Conservation (phyloP, 2,329 filamentous ascomycete species). For the Trichophyton simii region DNA sequence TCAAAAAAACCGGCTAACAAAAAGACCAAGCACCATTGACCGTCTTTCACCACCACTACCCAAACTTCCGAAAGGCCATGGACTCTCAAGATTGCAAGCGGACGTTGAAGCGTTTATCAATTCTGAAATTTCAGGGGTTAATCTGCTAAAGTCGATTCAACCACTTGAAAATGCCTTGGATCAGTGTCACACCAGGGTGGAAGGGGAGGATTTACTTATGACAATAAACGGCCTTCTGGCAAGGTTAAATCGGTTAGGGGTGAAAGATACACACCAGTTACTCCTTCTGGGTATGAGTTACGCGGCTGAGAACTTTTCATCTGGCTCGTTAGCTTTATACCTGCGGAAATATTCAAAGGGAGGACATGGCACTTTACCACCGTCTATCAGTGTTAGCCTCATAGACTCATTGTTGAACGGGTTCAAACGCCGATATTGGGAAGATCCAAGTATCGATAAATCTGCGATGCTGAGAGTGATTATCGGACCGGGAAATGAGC, state of each 20-base stretch:
- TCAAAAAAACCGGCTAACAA: conserved; percentile 3
- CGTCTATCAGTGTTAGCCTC: conserved; percentile 13
- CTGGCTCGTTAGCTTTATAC: conserved; percentile 20
- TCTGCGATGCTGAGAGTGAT: conserved; percentile 9
- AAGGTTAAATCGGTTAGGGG: conserved; percentile 17
- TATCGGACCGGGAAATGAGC: conserved; percentile 2
- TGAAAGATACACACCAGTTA: conserved; percentile 8
- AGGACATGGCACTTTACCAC: conserved; percentile 6
- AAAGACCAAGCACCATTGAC: too few species aligned
- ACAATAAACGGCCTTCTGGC: conserved; percentile 21
- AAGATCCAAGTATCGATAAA: conserved; percentile 4
- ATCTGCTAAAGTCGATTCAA: background rate
- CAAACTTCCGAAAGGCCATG: background rate
- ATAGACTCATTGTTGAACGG: conserved; percentile 14
- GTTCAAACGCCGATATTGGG: conserved; percentile 5
- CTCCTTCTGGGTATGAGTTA: conserved; percentile 21
- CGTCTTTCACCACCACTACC: background rate
- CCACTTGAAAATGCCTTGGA: conserved; percentile 16
- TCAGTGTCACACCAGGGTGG: conserved; percentile 16
- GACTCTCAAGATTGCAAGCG: conserved; percentile 6
- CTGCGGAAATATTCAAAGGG: conserved; percentile 14
- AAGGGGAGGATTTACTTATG: conserved; percentile 22
- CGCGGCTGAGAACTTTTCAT: conserved; percentile 21
- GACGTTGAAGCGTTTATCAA: conserved; percentile 6
- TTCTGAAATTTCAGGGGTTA: background rate